A percentile compares a stretch with the other conserved stretches of the same genome.
Evolutionary conservation across 345 rosid species (phyloP).

Genomic region (Zanthoxylum bungeanum): DNA sequence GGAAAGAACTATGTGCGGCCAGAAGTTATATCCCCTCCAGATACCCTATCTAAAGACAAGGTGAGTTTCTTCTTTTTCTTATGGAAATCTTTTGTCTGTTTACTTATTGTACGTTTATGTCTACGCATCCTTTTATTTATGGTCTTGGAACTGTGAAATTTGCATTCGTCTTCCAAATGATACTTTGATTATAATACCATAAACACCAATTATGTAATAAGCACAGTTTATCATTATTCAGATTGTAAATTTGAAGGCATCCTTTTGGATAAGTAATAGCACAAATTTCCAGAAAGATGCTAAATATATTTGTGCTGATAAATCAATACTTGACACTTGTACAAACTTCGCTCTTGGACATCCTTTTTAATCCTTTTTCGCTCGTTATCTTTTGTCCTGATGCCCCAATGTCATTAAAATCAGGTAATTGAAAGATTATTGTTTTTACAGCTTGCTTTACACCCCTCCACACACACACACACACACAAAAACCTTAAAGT

Average conservation of each 20-base stretch:
- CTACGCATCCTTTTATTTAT: background rate
- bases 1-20: constrained; percentile 93
- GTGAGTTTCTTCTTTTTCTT: constrained; percentile 21
- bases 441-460: background rate
- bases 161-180: background rate
- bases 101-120: background rate
- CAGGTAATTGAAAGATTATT: background rate
- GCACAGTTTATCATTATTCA: background rate
- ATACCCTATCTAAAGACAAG: constrained; percentile 79
- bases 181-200: background rate
- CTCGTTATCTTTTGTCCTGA: background rate
- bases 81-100: background rate
- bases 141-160: background rate
- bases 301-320: background rate
- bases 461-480: too few relatives aligned
- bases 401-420: background rate
- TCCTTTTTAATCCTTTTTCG: background rate
- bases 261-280: background rate
- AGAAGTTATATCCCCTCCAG: constrained; percentile 64
- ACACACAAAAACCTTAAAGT: too few relatives aligned
- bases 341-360: background rate
- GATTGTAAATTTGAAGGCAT: background rate
- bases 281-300: background rate
- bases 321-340: background rate
- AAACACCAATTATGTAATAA: background rate